Evolutionary conservation across 768 basidiomycete genomes (phyloP).

Genomic region (Pluteus cervinus): DNA sequence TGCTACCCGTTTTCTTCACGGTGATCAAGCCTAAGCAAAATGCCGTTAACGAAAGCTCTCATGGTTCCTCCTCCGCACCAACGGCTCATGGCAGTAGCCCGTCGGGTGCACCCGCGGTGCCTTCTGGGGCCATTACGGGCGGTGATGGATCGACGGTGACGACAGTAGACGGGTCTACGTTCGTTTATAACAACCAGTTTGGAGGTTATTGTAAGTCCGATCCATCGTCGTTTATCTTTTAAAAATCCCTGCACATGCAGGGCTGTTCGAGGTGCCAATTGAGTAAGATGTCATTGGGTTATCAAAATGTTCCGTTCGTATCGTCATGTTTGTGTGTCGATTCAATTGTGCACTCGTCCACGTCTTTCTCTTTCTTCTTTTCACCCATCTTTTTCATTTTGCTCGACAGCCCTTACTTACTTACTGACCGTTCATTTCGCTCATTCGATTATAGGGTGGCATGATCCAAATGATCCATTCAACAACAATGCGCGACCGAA

Average conservation of each 20-base stretch:
- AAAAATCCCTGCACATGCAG: no score
- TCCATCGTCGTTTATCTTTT: slow-evolving; percentile 1
- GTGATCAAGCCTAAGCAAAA: slow-evolving; percentile 20
- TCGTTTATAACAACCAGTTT: slow-evolving; percentile 68
- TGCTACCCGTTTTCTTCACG: slow-evolving; percentile 27
- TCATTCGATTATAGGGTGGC: slow-evolving; percentile 40
- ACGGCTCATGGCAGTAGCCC: slow-evolving; percentile 1
- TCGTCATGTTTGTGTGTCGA: no score
- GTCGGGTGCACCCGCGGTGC: background rate
- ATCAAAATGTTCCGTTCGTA: no score
- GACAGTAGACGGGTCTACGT: slow-evolving; percentile 55
- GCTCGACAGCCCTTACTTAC: slow-evolving; percentile 9
- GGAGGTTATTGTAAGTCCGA: slow-evolving; percentile 52
- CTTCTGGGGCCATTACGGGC: slow-evolving; percentile 24
- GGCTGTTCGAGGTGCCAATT: no score
- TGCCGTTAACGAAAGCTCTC: slow-evolving; percentile 7
- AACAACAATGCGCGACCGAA: slow-evolving; percentile 63
- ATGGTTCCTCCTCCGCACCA: slow-evolving; percentile 3
- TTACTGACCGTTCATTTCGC: no score
- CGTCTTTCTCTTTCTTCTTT: slow-evolving; percentile 12
- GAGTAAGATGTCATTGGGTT: no score
- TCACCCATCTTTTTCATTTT: slow-evolving; percentile 14
- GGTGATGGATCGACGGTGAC: slow-evolving; percentile 58
- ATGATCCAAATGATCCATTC: slow-evolving; percentile 60
- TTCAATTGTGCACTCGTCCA: no score